Percentiles rank a stretch among this genome's conserved stretches.
phyloP scores from a whole-genome alignment of 2,329 filamentous ascomycete genomes.

The Colletotrichum eremochloae region DNA sequence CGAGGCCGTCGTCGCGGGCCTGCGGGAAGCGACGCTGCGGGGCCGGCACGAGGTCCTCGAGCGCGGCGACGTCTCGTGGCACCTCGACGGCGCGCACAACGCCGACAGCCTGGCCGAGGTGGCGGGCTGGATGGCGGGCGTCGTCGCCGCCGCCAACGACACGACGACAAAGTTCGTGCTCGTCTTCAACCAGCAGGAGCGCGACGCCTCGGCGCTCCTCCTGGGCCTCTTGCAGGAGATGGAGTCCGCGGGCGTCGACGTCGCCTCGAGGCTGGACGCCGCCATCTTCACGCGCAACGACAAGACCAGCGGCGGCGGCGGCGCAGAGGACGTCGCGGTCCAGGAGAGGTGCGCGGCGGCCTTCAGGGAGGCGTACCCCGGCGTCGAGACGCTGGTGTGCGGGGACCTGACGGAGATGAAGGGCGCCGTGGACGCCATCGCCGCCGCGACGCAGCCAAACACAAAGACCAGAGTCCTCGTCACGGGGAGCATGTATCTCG shows the following conservation, averaged over 20 bases:
- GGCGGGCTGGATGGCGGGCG: constrained; percentile 81
- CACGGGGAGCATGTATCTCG: constrained; percentile 74
- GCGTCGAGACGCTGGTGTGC: constrained; percentile 56
- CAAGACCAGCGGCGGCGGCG: neutral
- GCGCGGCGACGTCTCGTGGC: constrained; percentile 77
- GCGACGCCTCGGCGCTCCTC: constrained; percentile 68
- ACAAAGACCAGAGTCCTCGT: constrained; percentile 60
- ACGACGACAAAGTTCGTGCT: constrained; percentile 64
- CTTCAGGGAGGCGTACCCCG: constrained; percentile 62
- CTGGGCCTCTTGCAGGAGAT: constrained; percentile 58
- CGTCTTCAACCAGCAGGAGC: constrained; percentile 89
- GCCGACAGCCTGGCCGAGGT: constrained; percentile 88
- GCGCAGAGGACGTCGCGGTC: constrained; percentile 60
- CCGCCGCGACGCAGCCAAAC: constrained; percentile 47
- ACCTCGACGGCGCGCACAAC: constrained; percentile 94
- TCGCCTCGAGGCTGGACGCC: constrained; percentile 70
- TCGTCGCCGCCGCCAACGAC: constrained; percentile 37
- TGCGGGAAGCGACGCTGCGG: constrained; percentile 81
- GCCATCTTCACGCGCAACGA: constrained; percentile 71
- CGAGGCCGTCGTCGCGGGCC: constrained; percentile 75
- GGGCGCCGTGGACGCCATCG: constrained; percentile 68
- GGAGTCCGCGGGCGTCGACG: constrained; percentile 2
- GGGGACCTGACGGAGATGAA: constrained; percentile 50
- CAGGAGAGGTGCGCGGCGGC: constrained; percentile 66
- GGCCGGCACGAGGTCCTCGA: constrained; percentile 79